A percentile compares a stretch with the other conserved stretches of the same genome.
Evolutionary conservation across 2,329 filamentous ascomycete genomes (phyloP).

Genomic region (Penicillium frequentans): DNA sequence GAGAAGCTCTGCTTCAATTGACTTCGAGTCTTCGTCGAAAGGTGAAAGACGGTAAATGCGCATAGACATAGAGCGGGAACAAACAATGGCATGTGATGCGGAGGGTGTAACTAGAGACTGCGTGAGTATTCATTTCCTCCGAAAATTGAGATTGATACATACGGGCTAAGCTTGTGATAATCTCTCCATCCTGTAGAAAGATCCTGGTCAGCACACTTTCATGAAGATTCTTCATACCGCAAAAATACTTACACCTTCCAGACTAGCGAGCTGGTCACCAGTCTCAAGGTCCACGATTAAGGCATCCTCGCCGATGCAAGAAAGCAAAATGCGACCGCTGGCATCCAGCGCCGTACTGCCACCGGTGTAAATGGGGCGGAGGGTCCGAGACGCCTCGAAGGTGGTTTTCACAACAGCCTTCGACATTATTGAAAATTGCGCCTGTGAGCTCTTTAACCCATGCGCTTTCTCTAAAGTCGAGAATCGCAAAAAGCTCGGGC

Average conservation of each 20-base stretch:
- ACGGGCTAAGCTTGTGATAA: constrained; percentile 48
- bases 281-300: constrained; percentile 82
- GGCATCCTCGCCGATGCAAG: constrained; percentile 88
- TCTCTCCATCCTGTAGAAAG: constrained; percentile 61
- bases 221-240: constrained; percentile 12
- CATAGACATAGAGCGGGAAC: constrained; percentile 95
- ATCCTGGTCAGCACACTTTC: not conserved
- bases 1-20: constrained; percentile 66
- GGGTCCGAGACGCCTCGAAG: constrained; percentile 78
- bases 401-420: constrained; percentile 72
- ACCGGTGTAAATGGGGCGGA: constrained; percentile 92
- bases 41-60: constrained; percentile 76
- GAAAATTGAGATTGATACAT: constrained; percentile 19
- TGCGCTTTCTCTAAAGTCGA: constrained; percentile 14
- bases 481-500: constrained; percentile 25
- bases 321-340: constrained; percentile 78
- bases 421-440: constrained; percentile 38
- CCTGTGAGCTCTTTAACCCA: constrained; percentile 14
- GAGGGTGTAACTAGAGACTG: constrained; percentile 71
- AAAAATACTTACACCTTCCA: constrained; percentile 72
- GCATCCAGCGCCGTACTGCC: constrained; percentile 82
- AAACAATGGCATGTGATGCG: constrained; percentile 82
- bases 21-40: constrained; percentile 55
- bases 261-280: constrained; percentile 75
- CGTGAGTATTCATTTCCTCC: constrained; percentile 6